Conservation (phyloP, 164 flowering plant species). For the Chloranthus sessilifolius region DNA sequence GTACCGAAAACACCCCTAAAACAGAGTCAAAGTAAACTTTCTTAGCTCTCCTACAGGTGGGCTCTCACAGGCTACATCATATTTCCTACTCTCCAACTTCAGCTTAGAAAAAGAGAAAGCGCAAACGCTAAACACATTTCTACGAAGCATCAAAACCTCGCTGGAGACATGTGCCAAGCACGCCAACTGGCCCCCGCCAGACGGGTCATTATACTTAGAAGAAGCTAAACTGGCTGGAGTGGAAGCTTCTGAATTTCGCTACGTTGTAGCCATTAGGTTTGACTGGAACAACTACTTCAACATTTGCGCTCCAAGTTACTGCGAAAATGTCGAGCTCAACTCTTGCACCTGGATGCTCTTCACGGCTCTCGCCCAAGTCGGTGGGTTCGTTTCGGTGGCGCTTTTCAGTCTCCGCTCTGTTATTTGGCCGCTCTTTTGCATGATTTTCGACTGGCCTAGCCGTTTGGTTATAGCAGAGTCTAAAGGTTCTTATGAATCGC, state of each 20-base stretch:
- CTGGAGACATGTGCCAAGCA: constrained; percentile 8
- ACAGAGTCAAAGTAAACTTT: no score
- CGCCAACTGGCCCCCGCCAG: constrained; percentile 9
- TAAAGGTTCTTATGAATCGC: no score
- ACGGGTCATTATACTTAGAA: neutral
- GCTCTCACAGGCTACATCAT: constrained; percentile 7
- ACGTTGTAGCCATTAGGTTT: constrained; percentile 4
- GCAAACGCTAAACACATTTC: neutral
- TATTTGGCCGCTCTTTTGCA: constrained; percentile 3
- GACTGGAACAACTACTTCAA: constrained; percentile 10
- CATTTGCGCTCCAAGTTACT: constrained; percentile 8
- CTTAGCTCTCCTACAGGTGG: constrained; percentile 7
- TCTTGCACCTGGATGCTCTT: constrained; percentile 4
- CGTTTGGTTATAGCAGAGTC: neutral
- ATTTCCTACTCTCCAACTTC: neutral
- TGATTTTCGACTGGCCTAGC: constrained; percentile 1
- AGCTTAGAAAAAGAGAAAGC: neutral
- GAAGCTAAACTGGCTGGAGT: neutral
- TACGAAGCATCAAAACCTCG: constrained; percentile 1
- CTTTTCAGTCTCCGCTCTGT: constrained; percentile 1
- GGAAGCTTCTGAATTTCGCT: neutral
- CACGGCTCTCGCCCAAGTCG: constrained; percentile 8
- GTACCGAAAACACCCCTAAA: no score
- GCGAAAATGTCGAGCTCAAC: constrained; percentile 3
- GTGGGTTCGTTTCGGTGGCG: constrained; percentile 8